Percentiles rank a stretch among this genome's conserved stretches.
phyloP scores from a whole-genome alignment of 768 basidiomycete species.

The Atractiella rhizophila region DNA sequence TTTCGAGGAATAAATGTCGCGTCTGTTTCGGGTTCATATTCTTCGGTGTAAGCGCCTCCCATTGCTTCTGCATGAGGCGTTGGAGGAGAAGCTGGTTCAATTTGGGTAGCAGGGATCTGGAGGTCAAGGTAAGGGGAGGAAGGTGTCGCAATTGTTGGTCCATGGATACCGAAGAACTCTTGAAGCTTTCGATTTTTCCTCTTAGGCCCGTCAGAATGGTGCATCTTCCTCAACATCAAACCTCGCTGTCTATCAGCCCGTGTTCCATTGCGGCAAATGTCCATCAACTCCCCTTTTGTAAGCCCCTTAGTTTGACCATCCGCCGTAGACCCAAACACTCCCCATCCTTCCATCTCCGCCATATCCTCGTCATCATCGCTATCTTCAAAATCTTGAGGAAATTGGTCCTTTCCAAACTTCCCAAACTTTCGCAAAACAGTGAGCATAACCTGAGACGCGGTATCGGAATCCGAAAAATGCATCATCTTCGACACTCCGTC shows the following conservation, averaged over 20 bases:
- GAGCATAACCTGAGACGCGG: conserved; percentile 62
- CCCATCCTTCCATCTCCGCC: conserved; percentile 14
- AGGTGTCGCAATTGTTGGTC: conserved; percentile 17
- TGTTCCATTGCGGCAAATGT: conserved; percentile 12
- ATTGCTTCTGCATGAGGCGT: background rate
- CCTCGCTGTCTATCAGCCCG: conserved; percentile 13
- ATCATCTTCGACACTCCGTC: conserved; percentile 48
- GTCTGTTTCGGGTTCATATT: conserved; percentile 16
- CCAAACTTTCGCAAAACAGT: conserved; percentile 73
- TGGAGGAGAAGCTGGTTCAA: conserved; percentile 13
- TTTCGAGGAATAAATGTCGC: conserved; percentile 3
- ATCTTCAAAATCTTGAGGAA: background rate
- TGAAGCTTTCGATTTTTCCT: conserved; percentile 13
- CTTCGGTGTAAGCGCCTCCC: conserved; percentile 19
- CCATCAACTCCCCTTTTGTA: conserved; percentile 12
- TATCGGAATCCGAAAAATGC: conserved; percentile 46
- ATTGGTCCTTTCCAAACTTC: conserved; percentile 24
- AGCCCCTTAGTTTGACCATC: conserved; percentile 12
- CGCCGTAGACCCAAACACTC: conserved; percentile 8
- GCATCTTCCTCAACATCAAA: conserved; percentile 12
- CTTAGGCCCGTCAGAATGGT: background rate
- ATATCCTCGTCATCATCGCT: background rate
- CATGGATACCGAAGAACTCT: conserved; percentile 16
- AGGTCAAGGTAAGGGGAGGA: conserved; percentile 21
- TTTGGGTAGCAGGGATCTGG: conserved; percentile 14